Conservation (phyloP, 805 yeast genomes). For the Ogataea ramenticola region DNA sequence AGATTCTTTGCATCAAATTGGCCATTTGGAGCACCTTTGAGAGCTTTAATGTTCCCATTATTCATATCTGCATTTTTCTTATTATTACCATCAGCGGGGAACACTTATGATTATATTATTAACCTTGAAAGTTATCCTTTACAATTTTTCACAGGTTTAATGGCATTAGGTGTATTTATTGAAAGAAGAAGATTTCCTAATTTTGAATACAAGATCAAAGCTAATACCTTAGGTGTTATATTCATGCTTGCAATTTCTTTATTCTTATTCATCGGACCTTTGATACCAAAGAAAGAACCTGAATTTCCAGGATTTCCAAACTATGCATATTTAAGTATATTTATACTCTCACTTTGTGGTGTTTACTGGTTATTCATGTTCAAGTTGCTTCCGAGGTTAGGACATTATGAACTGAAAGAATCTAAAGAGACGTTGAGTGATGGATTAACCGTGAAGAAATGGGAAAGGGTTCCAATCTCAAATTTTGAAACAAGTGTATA, state of each 20-base stretch:
- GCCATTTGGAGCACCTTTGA: conserved; percentile 47
- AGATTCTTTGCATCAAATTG: conserved; percentile 44
- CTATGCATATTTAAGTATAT: conserved; percentile 39
- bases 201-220: conserved; percentile 42
- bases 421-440: conserved; percentile 39
- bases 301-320: conserved; percentile 37
- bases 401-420: conserved; percentile 37
- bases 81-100: conserved; percentile 37
- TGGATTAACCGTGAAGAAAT: conserved; percentile 49
- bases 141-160: conserved; percentile 42
- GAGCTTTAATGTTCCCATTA: conserved; percentile 37
- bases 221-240: conserved; percentile 40
- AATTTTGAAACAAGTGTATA: neutral
- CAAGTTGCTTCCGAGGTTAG: conserved; percentile 35
- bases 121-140: conserved; percentile 45
- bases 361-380: conserved; percentile 52
- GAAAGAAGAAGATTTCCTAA: conserved; percentile 45
- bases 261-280: conserved; percentile 46
- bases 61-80: conserved; percentile 33
- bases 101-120: conserved; percentile 44
- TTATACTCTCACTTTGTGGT: conserved; percentile 36
- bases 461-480: conserved; percentile 33
- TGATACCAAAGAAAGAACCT: conserved; percentile 30
- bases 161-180: conserved; percentile 51
- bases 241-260: conserved; percentile 38